Percentiles rank a stretch among this genome's conserved stretches.
phyloP scores from a whole-genome alignment of 306 rosid genomes.

The Inga oerstediana region DNA sequence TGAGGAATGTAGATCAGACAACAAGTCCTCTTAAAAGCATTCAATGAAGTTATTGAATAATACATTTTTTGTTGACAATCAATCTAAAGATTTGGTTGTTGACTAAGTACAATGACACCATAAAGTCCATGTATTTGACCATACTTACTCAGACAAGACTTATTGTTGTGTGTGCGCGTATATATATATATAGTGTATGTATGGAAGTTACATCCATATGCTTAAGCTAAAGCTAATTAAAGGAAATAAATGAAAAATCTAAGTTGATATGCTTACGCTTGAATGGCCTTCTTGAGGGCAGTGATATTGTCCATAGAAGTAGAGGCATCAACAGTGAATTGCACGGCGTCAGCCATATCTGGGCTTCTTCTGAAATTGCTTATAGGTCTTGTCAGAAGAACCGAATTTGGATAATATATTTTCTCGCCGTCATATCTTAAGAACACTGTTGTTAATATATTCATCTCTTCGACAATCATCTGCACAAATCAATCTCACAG shows the following conservation, averaged over 20 bases:
- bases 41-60: too few species aligned
- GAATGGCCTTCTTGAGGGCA: constrained; percentile 30
- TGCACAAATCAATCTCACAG: neutral
- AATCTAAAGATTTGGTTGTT: too few species aligned
- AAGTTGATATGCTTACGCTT: neutral
- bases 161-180: too few species aligned
- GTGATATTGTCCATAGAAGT: constrained; percentile 3
- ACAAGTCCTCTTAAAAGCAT: too few species aligned
- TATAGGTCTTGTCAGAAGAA: constrained; percentile 28
- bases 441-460: constrained; percentile 28
- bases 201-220: neutral
- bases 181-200: neutral
- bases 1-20: too few species aligned
- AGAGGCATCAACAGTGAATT: constrained; percentile 21
- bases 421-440: constrained; percentile 30
- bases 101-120: too few species aligned
- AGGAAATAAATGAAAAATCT: neutral
- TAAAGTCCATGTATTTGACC: too few species aligned
- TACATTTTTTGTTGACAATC: too few species aligned
- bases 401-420: constrained; percentile 30
- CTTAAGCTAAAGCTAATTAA: neutral
- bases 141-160: too few species aligned
- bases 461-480: constrained; percentile 37
- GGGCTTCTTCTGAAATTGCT: constrained; percentile 34
- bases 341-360: constrained; percentile 16